A percentile compares a stretch with the other conserved stretches of the same genome.
Conservation (phyloP, 768 basidiomycete genomes). For the Trametes coccinea region DNA sequence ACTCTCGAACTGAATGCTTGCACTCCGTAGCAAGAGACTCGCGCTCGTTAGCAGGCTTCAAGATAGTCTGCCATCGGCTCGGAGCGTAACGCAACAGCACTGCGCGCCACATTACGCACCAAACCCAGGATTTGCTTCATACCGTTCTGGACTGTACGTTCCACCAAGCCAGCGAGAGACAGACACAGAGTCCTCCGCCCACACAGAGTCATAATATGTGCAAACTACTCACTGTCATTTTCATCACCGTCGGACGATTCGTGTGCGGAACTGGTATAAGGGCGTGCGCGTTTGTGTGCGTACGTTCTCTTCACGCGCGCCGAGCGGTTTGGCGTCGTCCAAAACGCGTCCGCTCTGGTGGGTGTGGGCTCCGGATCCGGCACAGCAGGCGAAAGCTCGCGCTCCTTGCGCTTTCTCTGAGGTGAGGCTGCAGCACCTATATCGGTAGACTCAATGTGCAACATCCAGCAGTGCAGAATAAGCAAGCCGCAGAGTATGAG, state of each 20-base stretch:
- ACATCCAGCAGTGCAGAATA: not conserved
- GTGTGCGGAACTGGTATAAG: not conserved
- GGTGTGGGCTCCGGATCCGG: constrained; percentile 10
- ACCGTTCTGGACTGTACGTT: too few species aligned
- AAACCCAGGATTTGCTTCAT: too few species aligned
- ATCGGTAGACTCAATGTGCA: not conserved
- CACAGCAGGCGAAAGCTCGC: constrained; percentile 10
- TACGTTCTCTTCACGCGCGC: constrained; percentile 13
- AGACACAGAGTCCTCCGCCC: too few species aligned
- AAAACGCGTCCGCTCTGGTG: not conserved
- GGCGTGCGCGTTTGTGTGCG: constrained; percentile 12
- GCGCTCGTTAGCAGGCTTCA: too few species aligned
- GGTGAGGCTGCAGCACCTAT: not conserved
- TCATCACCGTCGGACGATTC: not conserved
- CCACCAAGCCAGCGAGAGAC: too few species aligned
- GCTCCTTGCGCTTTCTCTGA: constrained; percentile 10
- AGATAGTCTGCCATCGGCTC: too few species aligned
- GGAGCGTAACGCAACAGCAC: too few species aligned
- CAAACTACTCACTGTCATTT: not conserved
- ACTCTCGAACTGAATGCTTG: too few species aligned
- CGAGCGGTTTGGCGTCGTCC: not conserved
- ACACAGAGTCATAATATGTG: too few species aligned
- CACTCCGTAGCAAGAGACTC: too few species aligned
- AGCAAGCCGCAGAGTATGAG: too few species aligned
- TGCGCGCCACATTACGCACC: too few species aligned